Evolutionary conservation across 805 yeast genomes (phyloP), one percentile per base, ranked within the genome.

Genomic region (Isabelozyma heimii): DNA sequence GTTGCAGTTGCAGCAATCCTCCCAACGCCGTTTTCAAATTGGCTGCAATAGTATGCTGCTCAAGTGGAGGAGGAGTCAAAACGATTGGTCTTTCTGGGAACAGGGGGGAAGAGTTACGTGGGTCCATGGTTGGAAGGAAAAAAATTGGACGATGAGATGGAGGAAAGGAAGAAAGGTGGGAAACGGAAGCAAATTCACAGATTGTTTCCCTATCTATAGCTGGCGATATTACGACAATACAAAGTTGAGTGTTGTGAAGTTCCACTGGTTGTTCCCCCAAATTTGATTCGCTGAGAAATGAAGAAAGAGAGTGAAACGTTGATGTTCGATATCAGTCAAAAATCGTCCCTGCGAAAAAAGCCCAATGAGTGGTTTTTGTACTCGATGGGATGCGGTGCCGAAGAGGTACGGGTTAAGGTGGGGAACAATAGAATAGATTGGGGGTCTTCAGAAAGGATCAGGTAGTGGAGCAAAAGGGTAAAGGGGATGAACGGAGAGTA

Each of bases 11-110:
- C 38, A 45, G 39, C 37, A 26, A 9, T 16, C 41, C 28, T 16
- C 33, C 8, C 39, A 45, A 26, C 16, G 48, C 37, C 14, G 38
- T 26, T 13, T 39, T 38, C 27, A 12, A 14, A 10, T 43, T 45
- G 27, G 33, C 33, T 26, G 16, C 30, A 15, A 33, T 44, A 28
- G 17, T 44, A 17, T 43, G 52, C 6, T 52, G 59, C 26, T 66
- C 70, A 52, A 70, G 67, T 1, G 76, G 75, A 2, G 74, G 74
- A 16, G 77, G 76, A 13, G 77, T 72, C 48, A 73, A 63, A 39
- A 71, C 60, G 42, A 73, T 73, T 24, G 76, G 76, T 46, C 74
- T 61, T 43, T 62, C 67, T 30, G 47, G 53, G 40, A 54, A 55
- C 26, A 54, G 61, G 15, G 60, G 51, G n/a, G 55, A 47, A 50